Percentiles rank a stretch among this genome's conserved stretches.
Evolutionary conservation across 2,329 filamentous ascomycete species (phyloP).

Genomic region (Colletotrichum higginsianum): DNA sequence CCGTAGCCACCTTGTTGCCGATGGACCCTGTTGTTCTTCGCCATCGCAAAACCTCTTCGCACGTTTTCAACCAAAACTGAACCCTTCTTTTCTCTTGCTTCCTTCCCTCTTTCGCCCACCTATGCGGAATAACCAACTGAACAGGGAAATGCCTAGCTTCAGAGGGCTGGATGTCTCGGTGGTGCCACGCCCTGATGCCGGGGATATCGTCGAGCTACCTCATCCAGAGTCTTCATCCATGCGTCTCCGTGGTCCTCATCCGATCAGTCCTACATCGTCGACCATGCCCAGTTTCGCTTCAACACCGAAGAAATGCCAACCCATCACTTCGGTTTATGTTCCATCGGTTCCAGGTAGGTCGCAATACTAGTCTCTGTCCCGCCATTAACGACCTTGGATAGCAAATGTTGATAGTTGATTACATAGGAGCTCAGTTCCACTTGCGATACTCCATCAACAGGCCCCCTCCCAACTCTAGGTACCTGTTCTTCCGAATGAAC

Average conservation of each 20-base stretch:
- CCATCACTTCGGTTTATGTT: conserved; percentile 69
- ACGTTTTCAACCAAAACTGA: not conserved
- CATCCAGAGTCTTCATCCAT: conserved; percentile 67
- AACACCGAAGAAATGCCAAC: conserved; percentile 52
- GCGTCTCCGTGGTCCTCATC: conserved; percentile 47
- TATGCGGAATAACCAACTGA: not conserved
- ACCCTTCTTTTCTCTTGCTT: not conserved
- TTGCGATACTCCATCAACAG: conserved; percentile 63
- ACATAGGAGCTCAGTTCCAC: conserved; percentile 66
- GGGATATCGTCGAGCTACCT: conserved; percentile 66
- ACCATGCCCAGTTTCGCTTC: conserved; percentile 41
- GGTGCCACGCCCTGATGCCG: conserved; percentile 52
- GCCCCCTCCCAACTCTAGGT: conserved; percentile 52
- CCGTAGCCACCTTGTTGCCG: not conserved
- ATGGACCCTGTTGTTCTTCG: not conserved
- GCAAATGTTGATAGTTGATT: conserved; percentile 26
- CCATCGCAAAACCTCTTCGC: not conserved
- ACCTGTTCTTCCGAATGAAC: conserved; percentile 69
- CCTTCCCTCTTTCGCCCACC: not conserved
- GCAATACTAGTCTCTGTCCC: not conserved
- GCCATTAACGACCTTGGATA: not conserved
- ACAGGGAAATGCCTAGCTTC: conserved; percentile 62
- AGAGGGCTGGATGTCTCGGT: conserved; percentile 65
- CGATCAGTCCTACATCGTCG: conserved; percentile 8
- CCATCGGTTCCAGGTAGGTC: conserved; percentile 66